phyloP scores from a whole-genome alignment of 78 protist genomes.

The Dictyostelium firmibasis region DNA sequence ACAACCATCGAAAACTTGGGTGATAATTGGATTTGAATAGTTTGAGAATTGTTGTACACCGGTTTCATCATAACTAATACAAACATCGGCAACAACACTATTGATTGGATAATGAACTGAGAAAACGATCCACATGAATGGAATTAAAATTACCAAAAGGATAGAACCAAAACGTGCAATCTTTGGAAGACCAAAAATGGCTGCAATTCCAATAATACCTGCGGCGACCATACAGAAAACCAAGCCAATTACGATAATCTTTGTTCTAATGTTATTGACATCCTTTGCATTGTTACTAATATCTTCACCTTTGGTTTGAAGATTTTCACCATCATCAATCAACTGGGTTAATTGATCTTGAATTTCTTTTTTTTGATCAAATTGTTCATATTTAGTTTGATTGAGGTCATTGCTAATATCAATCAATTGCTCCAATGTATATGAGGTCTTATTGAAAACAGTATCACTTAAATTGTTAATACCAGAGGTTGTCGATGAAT shows the following conservation, averaged over 20 bases:
- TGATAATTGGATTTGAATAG: constrained; percentile 22
- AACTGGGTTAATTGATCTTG: not conserved
- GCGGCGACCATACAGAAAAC: constrained; percentile 13
- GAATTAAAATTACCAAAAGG: constrained; percentile 1
- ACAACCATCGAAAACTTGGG: constrained; percentile 38
- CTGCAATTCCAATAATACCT: not conserved
- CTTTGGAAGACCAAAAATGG: constrained; percentile 4
- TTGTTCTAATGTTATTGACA: not conserved
- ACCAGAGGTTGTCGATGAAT: not conserved
- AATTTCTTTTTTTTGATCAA: not conserved
- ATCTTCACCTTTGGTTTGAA: not conserved
- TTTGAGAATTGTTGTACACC: constrained; percentile 1
- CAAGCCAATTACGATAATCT: constrained; percentile 29
- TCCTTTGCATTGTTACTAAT: not conserved
- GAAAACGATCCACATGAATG: constrained; percentile 72
- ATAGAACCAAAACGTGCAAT: not conserved
- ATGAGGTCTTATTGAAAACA: not conserved
- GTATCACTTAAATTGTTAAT: not conserved
- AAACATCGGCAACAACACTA: constrained; percentile 29
- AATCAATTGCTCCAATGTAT: not conserved
- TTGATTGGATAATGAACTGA: constrained; percentile 72
- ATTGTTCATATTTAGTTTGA: not conserved
- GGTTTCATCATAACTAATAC: constrained; percentile 2
- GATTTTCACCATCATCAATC: not conserved
- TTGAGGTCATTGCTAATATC: not conserved